Base-by-base conservation (phyloP, 345 rosid genomes). In the Angophora floribunda region DNA sequence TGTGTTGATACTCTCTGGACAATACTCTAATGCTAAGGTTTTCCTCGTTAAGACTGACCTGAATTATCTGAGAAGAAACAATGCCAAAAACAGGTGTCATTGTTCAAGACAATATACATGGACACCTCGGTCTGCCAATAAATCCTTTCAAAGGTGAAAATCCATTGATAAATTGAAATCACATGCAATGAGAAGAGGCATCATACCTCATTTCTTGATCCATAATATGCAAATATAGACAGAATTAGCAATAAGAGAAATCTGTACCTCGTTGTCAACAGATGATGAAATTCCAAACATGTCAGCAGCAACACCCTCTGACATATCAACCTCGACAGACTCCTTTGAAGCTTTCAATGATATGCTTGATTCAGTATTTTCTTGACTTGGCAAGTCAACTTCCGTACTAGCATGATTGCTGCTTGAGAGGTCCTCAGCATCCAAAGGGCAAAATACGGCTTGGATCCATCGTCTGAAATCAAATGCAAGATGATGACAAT, bases 1-100 rank as follows among this genome's bases (percentile, higher is more conserved):
- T 96, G 88, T 96, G 99, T 91, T 97, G 98, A 89, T 95, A 93
- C 88, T 95, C 99, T 92, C 93, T 95, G 80, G 99, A 96, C 52
- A 94, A 86, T 51, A 95, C 94, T 89, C 91, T 91, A 59, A 96
- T 92, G 91, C 88, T 92, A 91, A 96, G 94, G 89, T 65, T 51
- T 80, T 87, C 87, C 45, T 91, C 94, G 52, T 75, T 88, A 53
- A 95, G 89, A 90, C 92, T 90, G 84, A 97, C 86, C 86, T 92
- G 94, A 55, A 91, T 92, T 63, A 92, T 90, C 99, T 96, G 51
- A 57, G 85, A 88, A 86, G 53, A 87, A 87, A 28, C 88, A 53
- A 32, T 44, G 19, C 32, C 9, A 32, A 32, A 86, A 32, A 32
- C 12, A 87, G 85, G 89, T 14, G 47, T 44, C 52, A 86, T 11